These are phyloP conservation scores for Penicillium sp. DNA, from an alignment of 2,329 filamentous ascomycete genomes.

Conservation along the genomic window DNA sequence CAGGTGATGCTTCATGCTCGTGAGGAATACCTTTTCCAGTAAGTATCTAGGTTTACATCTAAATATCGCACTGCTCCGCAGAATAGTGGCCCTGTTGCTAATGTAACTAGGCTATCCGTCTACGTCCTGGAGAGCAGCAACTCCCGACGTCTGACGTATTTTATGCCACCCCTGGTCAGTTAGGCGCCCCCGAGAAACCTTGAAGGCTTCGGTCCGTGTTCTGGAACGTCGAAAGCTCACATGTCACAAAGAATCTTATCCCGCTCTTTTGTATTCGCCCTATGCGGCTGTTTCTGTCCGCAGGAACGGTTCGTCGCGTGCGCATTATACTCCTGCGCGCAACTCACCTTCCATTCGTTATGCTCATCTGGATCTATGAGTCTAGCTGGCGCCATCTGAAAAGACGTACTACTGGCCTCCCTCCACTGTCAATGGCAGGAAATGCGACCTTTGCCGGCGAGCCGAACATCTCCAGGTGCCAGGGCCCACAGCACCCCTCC, in stretches of 20 bases:
- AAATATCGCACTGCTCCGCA: background rate
- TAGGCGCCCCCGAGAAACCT: slow-evolving; percentile 2
- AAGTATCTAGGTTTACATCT: slow-evolving; percentile 14
- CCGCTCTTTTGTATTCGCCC: slow-evolving; percentile 54
- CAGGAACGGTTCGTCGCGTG: slow-evolving; percentile 50
- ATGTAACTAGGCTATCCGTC: slow-evolving; percentile 36
- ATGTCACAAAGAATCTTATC: slow-evolving; percentile 50
- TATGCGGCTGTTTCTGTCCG: slow-evolving; percentile 52
- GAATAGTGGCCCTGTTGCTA: slow-evolving; percentile 3
- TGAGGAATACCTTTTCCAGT: slow-evolving; percentile 60
- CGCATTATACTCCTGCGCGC: slow-evolving; percentile 56
- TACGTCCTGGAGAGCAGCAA: slow-evolving; percentile 45
- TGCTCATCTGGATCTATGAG: slow-evolving; percentile 54
- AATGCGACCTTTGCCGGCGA: slow-evolving; percentile 21
- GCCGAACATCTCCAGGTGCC: slow-evolving; percentile 22
- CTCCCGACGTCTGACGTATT: slow-evolving; percentile 44
- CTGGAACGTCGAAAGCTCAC: slow-evolving; percentile 11
- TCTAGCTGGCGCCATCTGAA: slow-evolving; percentile 26
- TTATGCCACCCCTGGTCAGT: slow-evolving; percentile 45
- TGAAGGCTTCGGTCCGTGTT: slow-evolving; percentile 8
- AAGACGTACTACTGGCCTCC: slow-evolving; percentile 14
- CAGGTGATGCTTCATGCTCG: slow-evolving; percentile 58
- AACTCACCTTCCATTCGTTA: slow-evolving; percentile 55
- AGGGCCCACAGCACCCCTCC: slow-evolving; percentile 23
- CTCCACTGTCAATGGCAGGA: slow-evolving; percentile 20